These are phyloP conservation scores for Chrysophaeum taylorii DNA, from an alignment of 352 stramenopile genomes.

Conservation along the genomic window DNA sequence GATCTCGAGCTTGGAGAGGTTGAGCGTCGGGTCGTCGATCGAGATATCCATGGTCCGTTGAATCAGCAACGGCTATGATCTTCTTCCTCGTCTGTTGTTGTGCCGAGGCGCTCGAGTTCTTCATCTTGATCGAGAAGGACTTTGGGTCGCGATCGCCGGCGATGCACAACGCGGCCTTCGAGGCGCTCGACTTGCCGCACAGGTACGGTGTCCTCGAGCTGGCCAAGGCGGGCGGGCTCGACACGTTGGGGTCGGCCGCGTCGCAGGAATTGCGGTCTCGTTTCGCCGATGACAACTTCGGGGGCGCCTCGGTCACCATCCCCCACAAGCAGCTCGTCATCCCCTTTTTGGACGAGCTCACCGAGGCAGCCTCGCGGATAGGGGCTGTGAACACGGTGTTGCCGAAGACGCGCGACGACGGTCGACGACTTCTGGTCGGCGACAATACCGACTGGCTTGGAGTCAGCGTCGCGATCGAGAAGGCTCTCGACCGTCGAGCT, in stretches of 20 bases:
- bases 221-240: constrained; percentile 35
- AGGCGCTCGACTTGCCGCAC: constrained; percentile 65
- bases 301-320: constrained; percentile 91
- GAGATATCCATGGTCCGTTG: too few relatives aligned
- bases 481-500: constrained; percentile 37
- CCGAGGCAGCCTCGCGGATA: constrained; percentile 79
- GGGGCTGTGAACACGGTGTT: constrained; percentile 97
- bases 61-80: too few relatives aligned
- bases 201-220: constrained; percentile 65
- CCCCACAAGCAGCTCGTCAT: constrained; percentile 92
- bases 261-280: constrained; percentile 36
- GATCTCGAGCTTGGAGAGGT: too few relatives aligned
- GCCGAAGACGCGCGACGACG: constrained; percentile 23
- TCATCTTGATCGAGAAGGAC: background rate
- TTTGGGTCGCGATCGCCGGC: constrained; percentile 40
- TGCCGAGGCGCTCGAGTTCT: background rate
- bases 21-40: too few relatives aligned
- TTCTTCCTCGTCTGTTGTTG: too few relatives aligned
- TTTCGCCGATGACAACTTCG: constrained; percentile 51
- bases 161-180: constrained; percentile 92
- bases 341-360: constrained; percentile 77
- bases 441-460: constrained; percentile 98
- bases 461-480: constrained; percentile 78
- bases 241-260: background rate
- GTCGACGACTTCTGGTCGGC: constrained; percentile 44